Evolutionary conservation across 345 rosid species (phyloP), one percentile per base, ranked within the genome.

Genomic region (Citrus sinensis): DNA sequence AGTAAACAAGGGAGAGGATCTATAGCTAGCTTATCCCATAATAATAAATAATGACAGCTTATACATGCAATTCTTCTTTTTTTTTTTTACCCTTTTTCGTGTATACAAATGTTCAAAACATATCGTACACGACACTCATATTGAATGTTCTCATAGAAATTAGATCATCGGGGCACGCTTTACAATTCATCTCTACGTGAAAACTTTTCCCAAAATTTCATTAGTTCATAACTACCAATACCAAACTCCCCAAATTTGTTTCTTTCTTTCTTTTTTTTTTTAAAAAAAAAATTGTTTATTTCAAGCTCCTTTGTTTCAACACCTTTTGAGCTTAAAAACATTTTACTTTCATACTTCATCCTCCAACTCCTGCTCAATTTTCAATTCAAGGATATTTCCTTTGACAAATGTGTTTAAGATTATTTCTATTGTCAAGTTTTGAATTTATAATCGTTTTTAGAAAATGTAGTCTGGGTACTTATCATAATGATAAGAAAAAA

Each of bases 71-170:
- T 46, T 11, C 3, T 42, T 42, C 2, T 42, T 10, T 42, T 10
- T 42, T 2, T 40, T 40, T 40, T 40, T 9, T 0, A 0, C 2
- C 10, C 16, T 1, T 46, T 46, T 46, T 10, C 3, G 6, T 51
- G 7, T 16, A 51, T 1, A 14, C 19, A 51, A 30, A 49, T 49
- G 51, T 70, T 10, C 59, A 29, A 46, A 2, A 27, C 62, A 71
- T 51, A 51, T 71, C 74, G 60, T 54, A 32, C 25, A 51, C 74
- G 74, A 71, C 74, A 71, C 74, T 71, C 62, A 30, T 49, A 20
- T 29, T 70, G 37, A 27, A 49, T 27, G 59, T 49, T 70, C 24
- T 27, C 25, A 17, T 32, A 6, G 34, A 70, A 70, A 27, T 70
- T 29, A 49, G 59, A 35, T 37, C 13, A 17, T 4, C 0, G 17